These are phyloP conservation scores for Tulasnella sp. DNA, from an alignment of 768 basidiomycete genomes.

Conservation along the genomic window DNA sequence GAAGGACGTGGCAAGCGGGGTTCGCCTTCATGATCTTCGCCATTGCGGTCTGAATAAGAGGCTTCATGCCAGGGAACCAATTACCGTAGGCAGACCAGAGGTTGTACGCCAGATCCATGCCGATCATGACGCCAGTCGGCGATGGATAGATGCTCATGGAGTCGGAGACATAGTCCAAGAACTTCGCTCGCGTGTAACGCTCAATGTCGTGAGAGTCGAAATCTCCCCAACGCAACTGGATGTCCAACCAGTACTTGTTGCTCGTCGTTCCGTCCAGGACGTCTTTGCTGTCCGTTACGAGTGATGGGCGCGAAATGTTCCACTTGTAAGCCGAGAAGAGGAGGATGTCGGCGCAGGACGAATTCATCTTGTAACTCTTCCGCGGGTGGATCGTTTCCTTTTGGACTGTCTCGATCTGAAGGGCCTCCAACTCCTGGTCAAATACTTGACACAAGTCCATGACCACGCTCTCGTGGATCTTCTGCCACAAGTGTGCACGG, in stretches of 20 bases:
- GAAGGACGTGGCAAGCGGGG: constrained; percentile 93
- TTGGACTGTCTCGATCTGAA: constrained; percentile 99
- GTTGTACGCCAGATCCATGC: constrained; percentile 98
- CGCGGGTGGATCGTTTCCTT: constrained; percentile 99
- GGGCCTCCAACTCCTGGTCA: constrained; percentile 96
- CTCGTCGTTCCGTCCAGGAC: constrained; percentile 96
- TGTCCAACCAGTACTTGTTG: constrained; percentile 98
- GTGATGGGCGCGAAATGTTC: constrained; percentile 96
- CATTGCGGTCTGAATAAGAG: constrained; percentile 97
- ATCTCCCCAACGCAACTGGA: constrained; percentile 95
- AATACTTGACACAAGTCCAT: constrained; percentile 99
- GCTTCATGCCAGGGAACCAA: constrained; percentile 99
- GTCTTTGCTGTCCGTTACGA: constrained; percentile 93
- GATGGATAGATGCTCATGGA: constrained; percentile 99
- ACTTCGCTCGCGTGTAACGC: constrained; percentile 97
- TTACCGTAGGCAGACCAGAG: constrained; percentile 98
- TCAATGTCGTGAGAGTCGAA: constrained; percentile 99
- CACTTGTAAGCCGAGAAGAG: constrained; percentile 98
- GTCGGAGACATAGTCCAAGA: constrained; percentile 97
- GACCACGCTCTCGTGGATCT: constrained; percentile 92
- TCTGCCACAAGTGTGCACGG: constrained; percentile 99
- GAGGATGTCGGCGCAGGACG: constrained; percentile 95
- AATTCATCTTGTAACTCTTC: constrained; percentile 99
- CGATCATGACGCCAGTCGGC: constrained; percentile 98
- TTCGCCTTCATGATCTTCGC: constrained; percentile 99